phyloP scores from a whole-genome alignment of 2,329 filamentous ascomycete genomes.

The Trichoderma brevicompactum region DNA sequence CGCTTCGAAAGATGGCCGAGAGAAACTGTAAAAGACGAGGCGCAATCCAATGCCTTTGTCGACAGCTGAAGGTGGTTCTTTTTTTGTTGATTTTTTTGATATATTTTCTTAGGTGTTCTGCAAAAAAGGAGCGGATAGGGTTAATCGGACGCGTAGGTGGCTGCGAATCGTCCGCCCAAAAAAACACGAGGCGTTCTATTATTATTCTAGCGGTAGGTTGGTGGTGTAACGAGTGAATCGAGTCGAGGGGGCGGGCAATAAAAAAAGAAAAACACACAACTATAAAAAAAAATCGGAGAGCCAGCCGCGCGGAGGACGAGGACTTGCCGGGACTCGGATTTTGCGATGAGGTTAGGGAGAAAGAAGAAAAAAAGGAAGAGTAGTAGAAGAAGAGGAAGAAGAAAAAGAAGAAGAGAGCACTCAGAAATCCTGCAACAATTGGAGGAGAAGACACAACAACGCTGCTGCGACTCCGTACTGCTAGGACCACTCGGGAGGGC shows the following conservation, averaged over 20 bases:
- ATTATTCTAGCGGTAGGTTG: slow-evolving; percentile 28
- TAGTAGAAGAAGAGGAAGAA: neutral
- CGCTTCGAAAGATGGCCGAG: neutral
- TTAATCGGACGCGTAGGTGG: slow-evolving; percentile 19
- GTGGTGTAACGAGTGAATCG: slow-evolving; percentile 21
- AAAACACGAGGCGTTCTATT: slow-evolving; percentile 25
- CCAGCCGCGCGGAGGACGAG: slow-evolving; percentile 29
- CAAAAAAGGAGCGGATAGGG: slow-evolving; percentile 22
- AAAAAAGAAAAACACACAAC: slow-evolving; percentile 1
- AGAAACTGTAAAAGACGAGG: neutral
- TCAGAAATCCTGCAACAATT: too few species aligned
- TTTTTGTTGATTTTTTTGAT: slow-evolving; percentile 18
- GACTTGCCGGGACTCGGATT: slow-evolving; percentile 29
- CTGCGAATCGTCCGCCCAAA: slow-evolving; percentile 20
- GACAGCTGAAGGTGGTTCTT: neutral
- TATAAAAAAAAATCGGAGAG: slow-evolving; percentile 24
- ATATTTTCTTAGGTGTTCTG: neutral
- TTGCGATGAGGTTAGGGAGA: slow-evolving; percentile 5
- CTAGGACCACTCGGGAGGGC: slow-evolving; percentile 22
- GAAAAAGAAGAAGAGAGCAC: neutral
- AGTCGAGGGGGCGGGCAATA: slow-evolving; percentile 6
- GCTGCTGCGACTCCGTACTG: slow-evolving; percentile 13
- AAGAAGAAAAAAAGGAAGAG: slow-evolving; percentile 3
- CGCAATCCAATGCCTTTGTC: slow-evolving; percentile 15
- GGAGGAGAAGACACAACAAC: slow-evolving; percentile 1